Base-by-base conservation (phyloP, 768 basidiomycete genomes). In the Russula sp. region DNA sequence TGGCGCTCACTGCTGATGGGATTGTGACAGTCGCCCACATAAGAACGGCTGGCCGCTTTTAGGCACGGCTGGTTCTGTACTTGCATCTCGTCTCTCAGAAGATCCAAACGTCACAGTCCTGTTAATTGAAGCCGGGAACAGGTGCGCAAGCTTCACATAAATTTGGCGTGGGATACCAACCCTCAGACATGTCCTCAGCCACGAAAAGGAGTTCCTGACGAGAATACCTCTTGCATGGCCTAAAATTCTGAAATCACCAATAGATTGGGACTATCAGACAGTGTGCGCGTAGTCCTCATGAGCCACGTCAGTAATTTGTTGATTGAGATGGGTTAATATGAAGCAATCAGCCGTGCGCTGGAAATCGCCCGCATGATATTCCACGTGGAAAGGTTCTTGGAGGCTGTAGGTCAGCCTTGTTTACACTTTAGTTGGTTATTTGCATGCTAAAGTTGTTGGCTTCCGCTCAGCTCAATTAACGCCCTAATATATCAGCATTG, bases 21-120 rank as follows among this genome's bases (percentile, higher is more conserved):
- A 18, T 16, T 39, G 4, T 18, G 34, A 57, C 39, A 42, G 50
- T 22, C 16, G 13, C 27, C 22, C n/a, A 55, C 51, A 57, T 32
- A 10, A 52, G 37, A 27, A 37, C n/a, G 6, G 0, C 18, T 44
- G 18, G 16, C 14, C 10, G 40, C 31, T 68, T 63, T 16, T 59
- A 82, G 85, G 85, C 11, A 85, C 84, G 4, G 78, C 84, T 4
- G 86, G 86, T 18, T 85, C 83, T 65, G 84, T 81, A 13, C 75
- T 86, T 11, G 86, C 84, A 13, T 75, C 83, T 1, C 78, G 86
- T 18, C 71, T 87, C 16, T 80, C 78, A 4, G 86, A 86, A 70
- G 78, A 85, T 61, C 80, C 83, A 0, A 73, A 73, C 6, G 70
- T 83, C 10, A 75, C 77, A 0, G 82, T 87, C 32, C 74, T 86